Evolutionary conservation across 108 stramenopile genomes (phyloP), one percentile per base, ranked within the genome.

Genomic region (Asterionellopsis glacialis): DNA sequence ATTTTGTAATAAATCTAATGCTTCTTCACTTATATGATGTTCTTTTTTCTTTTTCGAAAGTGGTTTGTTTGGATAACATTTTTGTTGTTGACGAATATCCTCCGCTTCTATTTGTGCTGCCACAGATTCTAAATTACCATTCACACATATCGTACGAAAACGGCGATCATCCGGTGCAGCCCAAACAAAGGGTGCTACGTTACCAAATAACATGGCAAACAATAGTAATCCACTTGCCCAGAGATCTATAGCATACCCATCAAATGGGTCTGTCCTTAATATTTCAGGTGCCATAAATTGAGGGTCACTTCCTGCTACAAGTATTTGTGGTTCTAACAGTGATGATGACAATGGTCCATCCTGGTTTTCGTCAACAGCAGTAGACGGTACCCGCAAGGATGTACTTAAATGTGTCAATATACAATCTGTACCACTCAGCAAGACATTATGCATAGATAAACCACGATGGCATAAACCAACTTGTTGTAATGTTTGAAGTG

Each of bases 261-360:
- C 85, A 72, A 93, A 92, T 10, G 67, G 63, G 12, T 70, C 60
- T 24, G 71, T 79, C 27, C 67, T 63, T 5, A 90, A 65, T 43
- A 86, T 80, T 42, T 94, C 93, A 4, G 95, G 95, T 9, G 89
- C 75, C 51, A 93, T 79, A 63, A 91, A 96, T 84, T 84, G 11
- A 71, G 72, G 55, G 90, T 91, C 9, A 93, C 92, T 41, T 85
- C 88, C 18, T 74, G 80, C 33, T 7, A 33, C 91, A 97, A 95
- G 66, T 95, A 95, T 57, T 95, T 95, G 42, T 73, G 86, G 68
- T 97, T 97, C 16, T 94, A 94, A 77, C 87, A 59, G 77, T 84
- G 21, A 70, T 75, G 19, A 80, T 59, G 15, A 41, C 50, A 47
- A 69, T 72, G 9, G 51, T 42, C 28, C 69, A 62, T 23, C 15